Percentiles rank a stretch among this genome's conserved stretches.
phyloP scores from a whole-genome alignment of 345 rosid species.

The Arabidopsis thaliana region TAIR10.1 NC_003070.9:16788501-16789000 shows the following conservation, averaged over 20 bases:
- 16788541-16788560: conserved; percentile 54
- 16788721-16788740: conserved; percentile 72
- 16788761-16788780: conserved; percentile 73
- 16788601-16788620: neutral
- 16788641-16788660: neutral
- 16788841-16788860: conserved; percentile 55
- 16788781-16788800: conserved; percentile 62
- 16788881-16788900: conserved; percentile 51
- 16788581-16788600: conserved; percentile 47
- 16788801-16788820: conserved; percentile 39
- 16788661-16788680: conserved; percentile 73
- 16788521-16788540: conserved; percentile 71
- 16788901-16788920: conserved; percentile 17
- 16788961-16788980: conserved; percentile 71
- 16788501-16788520: conserved; percentile 68
- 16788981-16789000: conserved; percentile 86
- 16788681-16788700: conserved; percentile 52
- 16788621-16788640: conserved; percentile 6
- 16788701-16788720: conserved; percentile 49
- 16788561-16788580: conserved; percentile 68
- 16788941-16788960: neutral
- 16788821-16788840: conserved; percentile 56
- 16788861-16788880: conserved; percentile 65
- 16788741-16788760: conserved; percentile 75
- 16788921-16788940: neutral